A percentile compares a stretch with the other conserved stretches of the same genome.
phyloP scores from a whole-genome alignment of 73 alveolate species.

The Tetrahymena thermophila region DNA sequence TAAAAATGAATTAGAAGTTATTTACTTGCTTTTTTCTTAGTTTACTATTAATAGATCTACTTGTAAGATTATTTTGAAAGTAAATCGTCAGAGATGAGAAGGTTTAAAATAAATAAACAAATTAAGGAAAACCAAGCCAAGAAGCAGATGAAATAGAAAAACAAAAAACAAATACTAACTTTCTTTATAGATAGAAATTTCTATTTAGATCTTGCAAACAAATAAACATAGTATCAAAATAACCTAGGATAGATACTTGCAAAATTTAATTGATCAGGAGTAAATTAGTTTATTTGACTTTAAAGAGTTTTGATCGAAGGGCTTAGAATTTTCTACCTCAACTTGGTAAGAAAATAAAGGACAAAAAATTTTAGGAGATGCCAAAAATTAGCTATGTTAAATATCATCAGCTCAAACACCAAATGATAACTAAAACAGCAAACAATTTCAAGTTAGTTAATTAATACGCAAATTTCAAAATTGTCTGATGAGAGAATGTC shows the following conservation, averaged over 20 bases:
- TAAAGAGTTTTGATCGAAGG: neutral
- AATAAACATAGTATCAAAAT: neutral
- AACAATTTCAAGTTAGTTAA: neutral
- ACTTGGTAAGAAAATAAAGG: neutral
- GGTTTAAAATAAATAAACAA: neutral
- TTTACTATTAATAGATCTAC: neutral
- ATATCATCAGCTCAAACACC: neutral
- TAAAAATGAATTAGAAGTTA: neutral
- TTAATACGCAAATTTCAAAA: neutral
- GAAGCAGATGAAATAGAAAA: neutral
- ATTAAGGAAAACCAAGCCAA: neutral
- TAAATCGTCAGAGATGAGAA: neutral
- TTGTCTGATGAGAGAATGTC: neutral
- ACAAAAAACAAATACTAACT: neutral
- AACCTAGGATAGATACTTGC: neutral
- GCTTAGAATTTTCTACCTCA: neutral
- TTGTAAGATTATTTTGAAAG: neutral
- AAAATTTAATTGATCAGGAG: neutral
- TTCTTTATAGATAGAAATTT: neutral
- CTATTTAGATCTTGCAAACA: neutral
- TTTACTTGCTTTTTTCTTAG: neutral
- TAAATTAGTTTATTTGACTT: neutral
- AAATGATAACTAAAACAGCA: neutral
- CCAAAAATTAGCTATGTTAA: neutral
- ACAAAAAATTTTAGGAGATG: neutral